A percentile compares a stretch with the other conserved stretches of the same genome.
Evolutionary conservation across 176 grass and related monocot species (phyloP).

Genomic region (Bonia amplexicaulis): DNA sequence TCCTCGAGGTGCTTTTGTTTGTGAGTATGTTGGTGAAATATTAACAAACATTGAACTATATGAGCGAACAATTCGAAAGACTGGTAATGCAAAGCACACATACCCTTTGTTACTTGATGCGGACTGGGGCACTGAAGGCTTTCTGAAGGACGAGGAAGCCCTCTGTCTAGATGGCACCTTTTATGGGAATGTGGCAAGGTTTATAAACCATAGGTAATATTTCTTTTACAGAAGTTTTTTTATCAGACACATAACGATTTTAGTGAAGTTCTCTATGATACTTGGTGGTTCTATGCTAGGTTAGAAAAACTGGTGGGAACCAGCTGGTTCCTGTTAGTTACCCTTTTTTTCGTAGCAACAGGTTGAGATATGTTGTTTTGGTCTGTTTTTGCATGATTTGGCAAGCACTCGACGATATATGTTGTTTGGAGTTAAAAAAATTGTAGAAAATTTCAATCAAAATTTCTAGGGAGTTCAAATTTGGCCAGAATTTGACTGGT

Average conservation of each 20-base stretch:
- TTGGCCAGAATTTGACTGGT: not conserved
- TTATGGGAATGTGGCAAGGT: slow-evolving; percentile 86
- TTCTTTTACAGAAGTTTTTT: not conserved
- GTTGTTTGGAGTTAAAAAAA: not conserved
- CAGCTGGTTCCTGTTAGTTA: not conserved
- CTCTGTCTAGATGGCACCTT: slow-evolving; percentile 85
- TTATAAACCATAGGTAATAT: slow-evolving; percentile 92
- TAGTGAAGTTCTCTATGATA: not conserved
- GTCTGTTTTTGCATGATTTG: slow-evolving; percentile 2
- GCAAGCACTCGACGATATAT: not conserved
- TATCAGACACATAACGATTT: not conserved
- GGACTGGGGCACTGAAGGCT: slow-evolving; percentile 76
- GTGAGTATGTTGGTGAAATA: slow-evolving; percentile 92
- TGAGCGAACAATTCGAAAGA: slow-evolving; percentile 47
- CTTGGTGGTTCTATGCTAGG: not conserved
- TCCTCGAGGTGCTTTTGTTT: slow-evolving; percentile 77
- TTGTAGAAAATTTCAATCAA: not conserved
- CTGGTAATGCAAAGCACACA: slow-evolving; percentile 46
- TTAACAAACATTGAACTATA: slow-evolving; percentile 87
- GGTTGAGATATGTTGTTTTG: not conserved
- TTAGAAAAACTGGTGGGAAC: not conserved
- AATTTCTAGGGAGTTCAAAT: not conserved
- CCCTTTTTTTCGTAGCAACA: not conserved
- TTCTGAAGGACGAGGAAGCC: slow-evolving; percentile 79
- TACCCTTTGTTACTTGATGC: slow-evolving; percentile 75